A percentile compares a stretch with the other conserved stretches of the same genome.
phyloP scores from a whole-genome alignment of 768 basidiomycete species.

The Pleurotus platypus region DNA sequence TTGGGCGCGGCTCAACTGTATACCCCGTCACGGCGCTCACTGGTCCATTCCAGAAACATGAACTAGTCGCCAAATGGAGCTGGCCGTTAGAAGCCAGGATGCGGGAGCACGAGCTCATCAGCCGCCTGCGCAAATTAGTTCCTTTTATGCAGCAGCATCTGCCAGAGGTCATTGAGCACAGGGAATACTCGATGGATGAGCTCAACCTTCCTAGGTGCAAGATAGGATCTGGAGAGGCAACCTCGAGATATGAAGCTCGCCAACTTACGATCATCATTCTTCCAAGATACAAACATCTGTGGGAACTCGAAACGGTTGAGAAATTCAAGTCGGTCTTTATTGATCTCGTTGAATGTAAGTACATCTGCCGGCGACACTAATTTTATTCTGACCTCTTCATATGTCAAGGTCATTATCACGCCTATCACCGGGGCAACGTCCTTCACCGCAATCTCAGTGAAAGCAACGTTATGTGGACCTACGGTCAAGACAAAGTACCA shows the following conservation, averaged over 20 bases:
- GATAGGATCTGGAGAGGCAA: neutral
- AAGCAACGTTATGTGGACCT: slow-evolving; percentile 22
- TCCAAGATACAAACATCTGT: neutral
- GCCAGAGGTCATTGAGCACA: neutral
- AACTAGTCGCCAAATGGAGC: neutral
- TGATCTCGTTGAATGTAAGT: neutral
- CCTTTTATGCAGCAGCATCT: neutral
- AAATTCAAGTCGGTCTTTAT: neutral
- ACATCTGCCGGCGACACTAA: neutral
- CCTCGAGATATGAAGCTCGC: neutral
- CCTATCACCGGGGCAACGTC: slow-evolving; percentile 20
- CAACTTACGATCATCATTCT: neutral
- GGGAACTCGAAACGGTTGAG: neutral
- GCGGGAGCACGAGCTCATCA: neutral
- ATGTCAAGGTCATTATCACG: slow-evolving; percentile 18
- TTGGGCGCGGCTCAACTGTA: neutral
- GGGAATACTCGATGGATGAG: neutral
- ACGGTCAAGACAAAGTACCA: slow-evolving; percentile 2
- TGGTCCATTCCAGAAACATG: neutral
- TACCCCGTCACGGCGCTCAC: neutral
- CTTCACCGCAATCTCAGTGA: slow-evolving; percentile 26
- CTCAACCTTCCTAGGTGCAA: neutral
- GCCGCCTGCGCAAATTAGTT: neutral
- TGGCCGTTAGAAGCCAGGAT: neutral
- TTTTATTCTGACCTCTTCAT: neutral